phyloP scores from a whole-genome alignment of 495 filamentous ascomycete species.

The Chaetomium tenue region DNA sequence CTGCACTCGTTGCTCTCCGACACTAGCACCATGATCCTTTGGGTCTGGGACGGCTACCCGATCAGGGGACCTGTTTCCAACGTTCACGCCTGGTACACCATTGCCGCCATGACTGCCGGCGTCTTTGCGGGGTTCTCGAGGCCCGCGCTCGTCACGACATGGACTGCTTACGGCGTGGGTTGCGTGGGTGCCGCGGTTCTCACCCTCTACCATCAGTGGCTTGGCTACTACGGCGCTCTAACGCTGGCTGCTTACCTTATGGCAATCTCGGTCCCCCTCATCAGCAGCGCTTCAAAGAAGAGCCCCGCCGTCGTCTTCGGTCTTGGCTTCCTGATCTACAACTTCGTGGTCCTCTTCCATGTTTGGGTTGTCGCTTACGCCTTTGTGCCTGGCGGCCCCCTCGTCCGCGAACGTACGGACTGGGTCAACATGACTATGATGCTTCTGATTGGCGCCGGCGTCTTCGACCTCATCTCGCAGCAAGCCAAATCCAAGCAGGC shows the following conservation, averaged over 20 bases:
- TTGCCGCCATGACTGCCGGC: slow-evolving; percentile 82
- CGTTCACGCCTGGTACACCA: slow-evolving; percentile 81
- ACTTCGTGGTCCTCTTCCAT: slow-evolving; percentile 87
- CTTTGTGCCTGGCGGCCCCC: slow-evolving; percentile 94
- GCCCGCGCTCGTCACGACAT: slow-evolving; percentile 67
- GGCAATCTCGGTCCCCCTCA: slow-evolving; percentile 74
- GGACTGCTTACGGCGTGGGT: slow-evolving; percentile 77
- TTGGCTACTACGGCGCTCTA: slow-evolving; percentile 84
- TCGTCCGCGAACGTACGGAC: slow-evolving; percentile 92
- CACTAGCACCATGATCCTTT: slow-evolving; percentile 97
- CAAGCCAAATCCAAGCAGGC: slow-evolving; percentile 27
- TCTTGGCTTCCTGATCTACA: slow-evolving; percentile 83
- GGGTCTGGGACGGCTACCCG: slow-evolving; percentile 98
- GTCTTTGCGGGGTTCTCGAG: slow-evolving; percentile 73
- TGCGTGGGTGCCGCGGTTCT: slow-evolving; percentile 77
- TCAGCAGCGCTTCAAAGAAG: slow-evolving; percentile 70
- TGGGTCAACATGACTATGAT: slow-evolving; percentile 88
- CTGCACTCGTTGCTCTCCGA: slow-evolving; percentile 92
- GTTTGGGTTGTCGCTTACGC: slow-evolving; percentile 99
- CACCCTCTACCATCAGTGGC: slow-evolving; percentile 78
- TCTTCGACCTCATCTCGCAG: slow-evolving; percentile 66
- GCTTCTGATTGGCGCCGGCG: slow-evolving; percentile 78
- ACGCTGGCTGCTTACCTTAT: slow-evolving; percentile 74
- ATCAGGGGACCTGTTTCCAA: slow-evolving; percentile 84
- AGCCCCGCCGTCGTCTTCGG: slow-evolving; percentile 78